These are phyloP conservation scores for Nicotiana sylvestris DNA, from an alignment of 257 asterid genomes.

Conservation along the genomic window DNA sequence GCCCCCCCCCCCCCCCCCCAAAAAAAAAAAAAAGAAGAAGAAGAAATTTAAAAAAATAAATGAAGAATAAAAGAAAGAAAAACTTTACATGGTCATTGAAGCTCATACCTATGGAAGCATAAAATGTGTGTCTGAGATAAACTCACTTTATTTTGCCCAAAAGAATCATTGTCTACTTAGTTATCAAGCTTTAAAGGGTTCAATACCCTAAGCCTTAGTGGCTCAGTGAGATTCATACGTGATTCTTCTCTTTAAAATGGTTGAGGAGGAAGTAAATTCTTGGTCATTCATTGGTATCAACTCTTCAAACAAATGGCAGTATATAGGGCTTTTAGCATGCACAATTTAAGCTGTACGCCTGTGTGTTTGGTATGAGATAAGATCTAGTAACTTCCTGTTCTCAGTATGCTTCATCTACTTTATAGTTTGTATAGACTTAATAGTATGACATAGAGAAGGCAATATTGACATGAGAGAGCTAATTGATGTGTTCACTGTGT, in stretches of 20 bases:
- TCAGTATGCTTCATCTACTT: neutral
- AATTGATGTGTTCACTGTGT: neutral
- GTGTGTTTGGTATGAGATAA: neutral
- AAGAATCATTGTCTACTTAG: neutral
- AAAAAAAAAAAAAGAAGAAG: neutral
- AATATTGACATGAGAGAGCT: neutral
- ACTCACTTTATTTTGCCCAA: neutral
- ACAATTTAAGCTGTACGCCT: neutral
- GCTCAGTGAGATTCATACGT: neutral
- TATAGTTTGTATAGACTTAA: neutral
- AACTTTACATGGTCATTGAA: neutral
- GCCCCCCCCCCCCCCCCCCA: neutral
- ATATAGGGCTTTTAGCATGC: neutral
- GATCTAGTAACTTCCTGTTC: neutral
- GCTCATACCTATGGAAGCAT: neutral
- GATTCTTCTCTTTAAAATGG: neutral
- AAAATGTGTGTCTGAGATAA: neutral
- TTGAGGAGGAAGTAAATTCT: conserved; percentile 1
- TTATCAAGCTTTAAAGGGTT: neutral
- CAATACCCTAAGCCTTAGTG: neutral
- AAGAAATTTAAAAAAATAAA: too few relatives aligned
- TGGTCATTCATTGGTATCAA: neutral
- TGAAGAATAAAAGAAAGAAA: neutral
- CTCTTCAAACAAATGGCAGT: neutral
- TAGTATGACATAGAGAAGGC: neutral